phyloP scores from a whole-genome alignment of 2,329 filamentous ascomycete species.

The Phyllosticta ampelicida region DNA sequence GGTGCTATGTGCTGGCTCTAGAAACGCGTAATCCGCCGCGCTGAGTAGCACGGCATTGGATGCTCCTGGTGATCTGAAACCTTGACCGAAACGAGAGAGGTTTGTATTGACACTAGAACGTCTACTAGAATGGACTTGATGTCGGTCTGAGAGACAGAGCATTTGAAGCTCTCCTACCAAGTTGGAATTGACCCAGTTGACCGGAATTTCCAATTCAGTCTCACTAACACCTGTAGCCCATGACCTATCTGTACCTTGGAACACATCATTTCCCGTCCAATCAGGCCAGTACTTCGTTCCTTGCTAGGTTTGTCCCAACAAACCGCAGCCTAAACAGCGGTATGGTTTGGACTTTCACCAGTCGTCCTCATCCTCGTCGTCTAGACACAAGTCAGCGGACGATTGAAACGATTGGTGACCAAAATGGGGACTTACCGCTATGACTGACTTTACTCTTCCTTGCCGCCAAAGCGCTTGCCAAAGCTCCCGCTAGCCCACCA shows the following conservation, averaged over 20 bases:
- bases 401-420: background rate
- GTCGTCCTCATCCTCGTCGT: conserved; percentile 69
- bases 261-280: background rate
- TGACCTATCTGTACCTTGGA: background rate
- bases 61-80: background rate
- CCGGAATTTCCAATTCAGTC: background rate
- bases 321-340: background rate
- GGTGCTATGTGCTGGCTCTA: no score
- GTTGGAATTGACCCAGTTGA: background rate
- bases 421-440: conserved; percentile 55
- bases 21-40: no score
- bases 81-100: background rate
- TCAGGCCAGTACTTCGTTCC: background rate
- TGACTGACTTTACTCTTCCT: conserved; percentile 90
- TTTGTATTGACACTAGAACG: background rate
- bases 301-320: background rate
- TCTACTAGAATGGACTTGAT: background rate
- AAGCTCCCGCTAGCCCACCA: conserved; percentile 34
- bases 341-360: conserved; percentile 38
- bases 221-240: background rate
- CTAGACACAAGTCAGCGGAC: conserved; percentile 34
- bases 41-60: background rate
- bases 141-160: background rate
- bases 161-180: background rate
- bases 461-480: conserved; percentile 75